Conservation (phyloP, 805 yeast species). For the Starmerella stellata region DNA sequence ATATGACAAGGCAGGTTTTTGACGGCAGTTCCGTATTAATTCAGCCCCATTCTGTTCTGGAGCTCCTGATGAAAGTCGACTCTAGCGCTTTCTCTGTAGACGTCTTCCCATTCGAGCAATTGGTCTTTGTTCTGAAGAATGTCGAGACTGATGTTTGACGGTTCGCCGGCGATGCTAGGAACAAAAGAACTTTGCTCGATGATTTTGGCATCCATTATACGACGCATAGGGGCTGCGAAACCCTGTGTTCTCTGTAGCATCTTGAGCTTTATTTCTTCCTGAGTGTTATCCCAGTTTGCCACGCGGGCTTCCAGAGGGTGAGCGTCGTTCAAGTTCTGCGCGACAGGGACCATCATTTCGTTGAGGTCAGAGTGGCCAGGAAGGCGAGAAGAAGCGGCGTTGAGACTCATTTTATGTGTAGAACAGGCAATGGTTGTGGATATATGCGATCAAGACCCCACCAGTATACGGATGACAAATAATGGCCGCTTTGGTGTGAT, state of each 20-base stretch:
- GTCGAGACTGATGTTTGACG: conserved; percentile 49
- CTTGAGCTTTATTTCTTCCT: conserved; percentile 52
- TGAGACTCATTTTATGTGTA: background rate
- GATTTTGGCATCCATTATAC: conserved; percentile 73
- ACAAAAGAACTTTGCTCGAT: conserved; percentile 52
- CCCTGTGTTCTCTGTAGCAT: conserved; percentile 72
- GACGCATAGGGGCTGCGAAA: conserved; percentile 78
- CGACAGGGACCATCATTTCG: conserved; percentile 8
- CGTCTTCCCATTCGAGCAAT: conserved; percentile 82
- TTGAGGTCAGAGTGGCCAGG: background rate
- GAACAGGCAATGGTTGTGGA: too few relatives aligned
- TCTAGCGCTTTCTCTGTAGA: conserved; percentile 32
- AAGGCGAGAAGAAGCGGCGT: background rate
- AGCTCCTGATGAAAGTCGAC: conserved; percentile 54
- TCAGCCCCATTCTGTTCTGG: conserved; percentile 34
- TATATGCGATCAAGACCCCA: too few relatives aligned
- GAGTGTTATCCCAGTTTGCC: conserved; percentile 61
- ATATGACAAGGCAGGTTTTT: too few relatives aligned
- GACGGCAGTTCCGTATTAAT: too few relatives aligned
- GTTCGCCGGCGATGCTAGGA: conserved; percentile 45
- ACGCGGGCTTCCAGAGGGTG: conserved; percentile 77
- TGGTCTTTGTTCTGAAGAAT: conserved; percentile 63
- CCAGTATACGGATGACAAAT: too few relatives aligned
- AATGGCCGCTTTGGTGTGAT: too few relatives aligned
- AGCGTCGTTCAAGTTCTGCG: conserved; percentile 24